A percentile compares a stretch with the other conserved stretches of the same genome.
Evolutionary conservation across 2,329 filamentous ascomycete species (phyloP).

Genomic region (Tolypocladium sp.): DNA sequence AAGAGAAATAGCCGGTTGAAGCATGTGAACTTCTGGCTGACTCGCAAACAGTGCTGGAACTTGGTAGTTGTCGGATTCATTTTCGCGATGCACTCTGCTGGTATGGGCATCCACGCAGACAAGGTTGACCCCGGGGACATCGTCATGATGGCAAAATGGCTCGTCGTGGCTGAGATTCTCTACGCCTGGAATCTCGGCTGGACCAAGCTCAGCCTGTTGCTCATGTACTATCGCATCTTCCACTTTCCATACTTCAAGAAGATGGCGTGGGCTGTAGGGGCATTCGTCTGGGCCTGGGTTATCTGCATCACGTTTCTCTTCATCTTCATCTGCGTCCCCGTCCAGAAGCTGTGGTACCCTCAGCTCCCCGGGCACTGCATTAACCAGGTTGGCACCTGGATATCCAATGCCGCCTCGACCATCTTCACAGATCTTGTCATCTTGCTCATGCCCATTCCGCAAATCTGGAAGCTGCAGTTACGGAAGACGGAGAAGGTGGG

Average conservation of each 20-base stretch:
- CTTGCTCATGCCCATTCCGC: conserved; percentile 31
- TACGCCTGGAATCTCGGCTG: conserved; percentile 38
- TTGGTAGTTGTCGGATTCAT: conserved; percentile 35
- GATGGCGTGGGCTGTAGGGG: conserved; percentile 28
- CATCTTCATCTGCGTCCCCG: conserved; percentile 42
- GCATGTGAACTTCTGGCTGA: not conserved
- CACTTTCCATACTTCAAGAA: conserved; percentile 31
- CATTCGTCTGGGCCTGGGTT: conserved; percentile 36
- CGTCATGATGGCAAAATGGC: conserved; percentile 34
- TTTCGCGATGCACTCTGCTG: conserved; percentile 34
- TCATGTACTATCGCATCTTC: conserved; percentile 47
- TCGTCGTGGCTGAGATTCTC: conserved; percentile 36
- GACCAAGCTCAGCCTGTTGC: conserved; percentile 39
- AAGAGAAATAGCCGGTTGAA: not conserved
- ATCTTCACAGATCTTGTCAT: conserved; percentile 37
- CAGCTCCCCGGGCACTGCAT: conserved; percentile 36
- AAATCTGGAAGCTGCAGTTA: conserved; percentile 36
- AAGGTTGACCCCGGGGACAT: conserved; percentile 27
- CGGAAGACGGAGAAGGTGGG: conserved; percentile 31
- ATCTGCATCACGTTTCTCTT: conserved; percentile 37
- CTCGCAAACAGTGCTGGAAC: conserved; percentile 26
- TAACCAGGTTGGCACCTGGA: conserved; percentile 39
- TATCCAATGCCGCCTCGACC: conserved; percentile 37
- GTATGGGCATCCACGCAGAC: conserved; percentile 38
- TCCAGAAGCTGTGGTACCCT: conserved; percentile 39